These are phyloP conservation scores for Colletotrichum musae DNA, from an alignment of 2,329 filamentous ascomycete species.

Conservation along the genomic window DNA sequence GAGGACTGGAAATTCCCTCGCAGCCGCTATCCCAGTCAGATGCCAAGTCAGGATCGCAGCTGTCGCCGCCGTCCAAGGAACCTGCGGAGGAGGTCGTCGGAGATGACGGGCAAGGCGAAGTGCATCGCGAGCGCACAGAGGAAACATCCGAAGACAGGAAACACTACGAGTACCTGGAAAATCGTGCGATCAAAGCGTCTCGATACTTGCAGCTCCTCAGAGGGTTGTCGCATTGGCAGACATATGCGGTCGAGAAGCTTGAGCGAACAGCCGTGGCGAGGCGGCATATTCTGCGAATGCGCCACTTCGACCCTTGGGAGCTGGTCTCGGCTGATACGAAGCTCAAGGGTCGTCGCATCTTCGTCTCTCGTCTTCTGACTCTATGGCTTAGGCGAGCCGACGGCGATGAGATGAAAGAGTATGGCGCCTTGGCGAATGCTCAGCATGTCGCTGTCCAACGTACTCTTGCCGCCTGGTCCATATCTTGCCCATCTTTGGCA, in stretches of 20 bases:
- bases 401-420: neutral
- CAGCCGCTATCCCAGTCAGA: neutral
- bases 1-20: neutral
- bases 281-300: slow-evolving; percentile 76
- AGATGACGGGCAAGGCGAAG: neutral
- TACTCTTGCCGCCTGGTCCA: slow-evolving; percentile 15
- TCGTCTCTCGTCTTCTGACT: slow-evolving; percentile 10
- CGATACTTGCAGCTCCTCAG: slow-evolving; percentile 35
- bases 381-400: slow-evolving; percentile 28
- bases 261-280: slow-evolving; percentile 77
- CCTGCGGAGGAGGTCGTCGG: neutral
- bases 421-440: neutral
- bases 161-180: slow-evolving; percentile 17
- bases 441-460: neutral
- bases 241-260: slow-evolving; percentile 74
- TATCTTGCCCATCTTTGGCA: neutral
- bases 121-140: neutral
- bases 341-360: slow-evolving; percentile 26
- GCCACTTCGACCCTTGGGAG: slow-evolving; percentile 47
- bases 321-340: slow-evolving; percentile 37
- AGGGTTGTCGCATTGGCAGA: slow-evolving; percentile 68
- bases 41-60: neutral
- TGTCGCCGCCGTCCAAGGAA: neutral
- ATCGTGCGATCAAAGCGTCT: slow-evolving; percentile 28
- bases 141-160: slow-evolving; percentile 9